These are phyloP conservation scores for Rhynchospora tenuis DNA, from an alignment of 176 grass and related monocot species.

Conservation along the genomic window DNA sequence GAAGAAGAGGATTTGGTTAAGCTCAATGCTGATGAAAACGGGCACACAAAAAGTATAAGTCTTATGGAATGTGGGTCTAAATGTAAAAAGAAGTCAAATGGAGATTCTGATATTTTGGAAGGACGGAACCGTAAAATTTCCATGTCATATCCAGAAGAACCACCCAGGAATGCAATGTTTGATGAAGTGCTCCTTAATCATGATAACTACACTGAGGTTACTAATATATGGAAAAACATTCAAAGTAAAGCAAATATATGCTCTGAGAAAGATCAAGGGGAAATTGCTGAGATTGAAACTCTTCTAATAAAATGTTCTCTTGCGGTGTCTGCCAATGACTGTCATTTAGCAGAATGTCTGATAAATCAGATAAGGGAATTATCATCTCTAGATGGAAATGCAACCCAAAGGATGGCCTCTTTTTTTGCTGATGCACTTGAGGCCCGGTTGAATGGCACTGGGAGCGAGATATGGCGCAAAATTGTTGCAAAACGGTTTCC, in stretches of 20 bases:
- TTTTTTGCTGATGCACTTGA: conserved; percentile 46
- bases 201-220: conserved; percentile 17
- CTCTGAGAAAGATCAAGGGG: conserved; percentile 22
- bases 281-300: conserved; percentile 35
- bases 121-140: conserved; percentile 22
- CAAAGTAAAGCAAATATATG: conserved; percentile 3
- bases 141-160: conserved; percentile 5
- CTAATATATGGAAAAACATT: neutral
- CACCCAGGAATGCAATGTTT: conserved; percentile 7
- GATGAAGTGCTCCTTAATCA: conserved; percentile 23
- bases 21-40: neutral
- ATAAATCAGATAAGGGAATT: conserved; percentile 37
- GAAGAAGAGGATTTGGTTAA: neutral
- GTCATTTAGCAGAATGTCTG: conserved; percentile 25
- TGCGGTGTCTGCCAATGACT: conserved; percentile 35
- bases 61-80: neutral
- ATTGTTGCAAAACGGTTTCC: conserved; percentile 19
- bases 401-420: conserved; percentile 46
- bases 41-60: neutral
- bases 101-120: conserved; percentile 11
- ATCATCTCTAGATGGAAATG: conserved; percentile 36
- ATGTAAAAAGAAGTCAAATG: neutral
- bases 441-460: conserved; percentile 42
- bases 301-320: conserved; percentile 48
- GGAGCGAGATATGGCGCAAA: conserved; percentile 34